A percentile compares a stretch with the other conserved stretches of the same genome.
phyloP scores from a whole-genome alignment of 805 yeast species.

The Pichia manshurica region DNA sequence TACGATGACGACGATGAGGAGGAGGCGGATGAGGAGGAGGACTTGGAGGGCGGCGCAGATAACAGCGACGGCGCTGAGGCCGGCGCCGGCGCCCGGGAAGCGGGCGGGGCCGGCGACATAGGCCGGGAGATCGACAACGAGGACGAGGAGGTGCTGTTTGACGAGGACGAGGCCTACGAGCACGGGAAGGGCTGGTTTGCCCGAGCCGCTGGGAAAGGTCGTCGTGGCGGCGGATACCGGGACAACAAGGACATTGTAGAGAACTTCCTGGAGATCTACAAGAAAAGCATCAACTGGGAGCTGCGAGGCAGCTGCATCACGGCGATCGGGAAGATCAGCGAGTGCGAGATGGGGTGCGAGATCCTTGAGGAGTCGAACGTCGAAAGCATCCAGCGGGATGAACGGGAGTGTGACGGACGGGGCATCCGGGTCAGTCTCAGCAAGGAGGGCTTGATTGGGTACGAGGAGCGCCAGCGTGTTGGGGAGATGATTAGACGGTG shows the following conservation, averaged over 20 bases:
- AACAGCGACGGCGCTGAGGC: background rate
- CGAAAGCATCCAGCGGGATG: background rate
- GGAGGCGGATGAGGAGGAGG: background rate
- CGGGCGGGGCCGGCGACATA: background rate
- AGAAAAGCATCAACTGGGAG: slow-evolving; percentile 5
- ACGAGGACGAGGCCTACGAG: background rate
- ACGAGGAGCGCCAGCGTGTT: background rate
- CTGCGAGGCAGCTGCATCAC: slow-evolving; percentile 1
- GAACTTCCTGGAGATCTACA: background rate
- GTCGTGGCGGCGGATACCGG: background rate
- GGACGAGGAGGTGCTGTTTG: slow-evolving; percentile 3
- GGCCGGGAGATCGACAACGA: background rate
- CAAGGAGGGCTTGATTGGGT: slow-evolving; percentile 2
- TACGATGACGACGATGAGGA: background rate
- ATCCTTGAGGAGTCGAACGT: background rate
- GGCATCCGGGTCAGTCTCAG: background rate
- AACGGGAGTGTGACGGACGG: background rate
- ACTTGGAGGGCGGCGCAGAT: no score
- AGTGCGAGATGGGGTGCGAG: slow-evolving; percentile 2
- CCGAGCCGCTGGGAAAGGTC: no score
- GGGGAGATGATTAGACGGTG: background rate
- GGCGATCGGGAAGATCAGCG: background rate
- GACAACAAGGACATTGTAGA: slow-evolving; percentile 1
- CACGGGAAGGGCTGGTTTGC: no score
- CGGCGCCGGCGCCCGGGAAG: background rate